Evolutionary conservation across 148 eudicot species (phyloP).

Genomic region (Camellia sinensis): DNA sequence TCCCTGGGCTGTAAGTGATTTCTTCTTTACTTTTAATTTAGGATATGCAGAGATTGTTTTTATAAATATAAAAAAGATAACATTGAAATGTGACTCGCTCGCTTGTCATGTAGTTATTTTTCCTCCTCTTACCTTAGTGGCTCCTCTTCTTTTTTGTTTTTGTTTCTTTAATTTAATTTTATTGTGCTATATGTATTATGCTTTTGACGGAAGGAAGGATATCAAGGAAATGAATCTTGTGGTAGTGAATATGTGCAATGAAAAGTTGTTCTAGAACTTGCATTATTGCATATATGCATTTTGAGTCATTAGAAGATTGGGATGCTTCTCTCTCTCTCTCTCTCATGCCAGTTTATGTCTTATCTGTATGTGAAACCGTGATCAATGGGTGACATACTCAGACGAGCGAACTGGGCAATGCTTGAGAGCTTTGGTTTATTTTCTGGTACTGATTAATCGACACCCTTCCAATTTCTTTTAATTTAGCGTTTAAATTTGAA

Average conservation of each 20-base stretch:
- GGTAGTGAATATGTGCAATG: background rate
- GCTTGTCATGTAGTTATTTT: conserved; percentile 7
- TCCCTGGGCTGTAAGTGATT: conserved; percentile 18
- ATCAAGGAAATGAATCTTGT: conserved; percentile 8
- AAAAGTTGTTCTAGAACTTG: background rate
- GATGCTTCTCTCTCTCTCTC: background rate
- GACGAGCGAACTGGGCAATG: no score
- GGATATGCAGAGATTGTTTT: conserved; percentile 14
- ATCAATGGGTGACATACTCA: no score
- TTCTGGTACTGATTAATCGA: no score
- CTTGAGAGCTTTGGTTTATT: no score
- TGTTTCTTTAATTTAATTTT: background rate
- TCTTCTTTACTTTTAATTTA: background rate
- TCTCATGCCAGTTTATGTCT: background rate
- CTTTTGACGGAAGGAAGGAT: conserved; percentile 1
- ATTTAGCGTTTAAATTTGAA: no score
- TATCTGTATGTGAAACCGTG: background rate
- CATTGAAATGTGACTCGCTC: background rate
- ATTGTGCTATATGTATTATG: background rate
- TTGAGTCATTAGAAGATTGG: background rate
- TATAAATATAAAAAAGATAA: background rate
- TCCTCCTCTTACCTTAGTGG: background rate
- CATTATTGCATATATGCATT: background rate
- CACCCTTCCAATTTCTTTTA: no score
- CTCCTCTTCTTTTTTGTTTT: background rate